phyloP scores from a whole-genome alignment of 139 green algal species.

The Tetradesmus obliquus region DNA sequence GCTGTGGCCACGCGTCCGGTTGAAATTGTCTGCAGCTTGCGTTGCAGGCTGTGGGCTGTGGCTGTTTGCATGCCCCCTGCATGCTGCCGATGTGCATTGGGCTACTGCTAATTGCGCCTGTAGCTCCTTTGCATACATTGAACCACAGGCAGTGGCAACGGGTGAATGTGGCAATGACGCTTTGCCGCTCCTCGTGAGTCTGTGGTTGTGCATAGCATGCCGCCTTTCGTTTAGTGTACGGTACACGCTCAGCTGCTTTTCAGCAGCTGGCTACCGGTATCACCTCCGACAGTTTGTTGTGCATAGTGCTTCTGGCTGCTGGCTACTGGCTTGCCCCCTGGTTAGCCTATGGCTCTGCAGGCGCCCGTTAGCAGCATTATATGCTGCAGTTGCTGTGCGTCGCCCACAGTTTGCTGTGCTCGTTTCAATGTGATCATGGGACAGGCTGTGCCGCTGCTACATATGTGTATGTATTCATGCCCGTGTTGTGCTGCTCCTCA shows the following conservation, averaged over 20 bases:
- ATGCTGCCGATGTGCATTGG: neutral
- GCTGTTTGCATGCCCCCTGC: neutral
- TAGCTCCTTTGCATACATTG: neutral
- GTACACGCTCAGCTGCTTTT: neutral
- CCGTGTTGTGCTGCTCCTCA: neutral
- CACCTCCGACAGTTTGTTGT: neutral
- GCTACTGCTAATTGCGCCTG: neutral
- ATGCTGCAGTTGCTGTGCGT: neutral
- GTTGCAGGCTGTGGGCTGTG: neutral
- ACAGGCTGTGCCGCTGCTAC: too few relatives aligned
- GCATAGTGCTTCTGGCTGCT: neutral
- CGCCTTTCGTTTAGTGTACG: neutral
- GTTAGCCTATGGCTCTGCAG: neutral
- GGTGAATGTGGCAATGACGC: too few relatives aligned
- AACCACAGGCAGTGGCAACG: too few relatives aligned
- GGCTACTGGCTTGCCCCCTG: too few relatives aligned
- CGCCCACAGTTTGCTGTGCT: neutral
- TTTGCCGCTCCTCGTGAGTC: neutral
- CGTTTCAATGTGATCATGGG: neutral
- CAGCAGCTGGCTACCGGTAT: neutral
- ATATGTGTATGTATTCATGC: neutral
- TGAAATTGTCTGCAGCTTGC: neutral
- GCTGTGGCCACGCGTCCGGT: too few relatives aligned
- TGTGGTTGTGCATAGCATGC: neutral
- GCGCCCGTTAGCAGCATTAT: neutral